These are phyloP conservation scores for Metroxylon sagu DNA, from an alignment of 176 grass and related monocot species.

Conservation along the genomic window DNA sequence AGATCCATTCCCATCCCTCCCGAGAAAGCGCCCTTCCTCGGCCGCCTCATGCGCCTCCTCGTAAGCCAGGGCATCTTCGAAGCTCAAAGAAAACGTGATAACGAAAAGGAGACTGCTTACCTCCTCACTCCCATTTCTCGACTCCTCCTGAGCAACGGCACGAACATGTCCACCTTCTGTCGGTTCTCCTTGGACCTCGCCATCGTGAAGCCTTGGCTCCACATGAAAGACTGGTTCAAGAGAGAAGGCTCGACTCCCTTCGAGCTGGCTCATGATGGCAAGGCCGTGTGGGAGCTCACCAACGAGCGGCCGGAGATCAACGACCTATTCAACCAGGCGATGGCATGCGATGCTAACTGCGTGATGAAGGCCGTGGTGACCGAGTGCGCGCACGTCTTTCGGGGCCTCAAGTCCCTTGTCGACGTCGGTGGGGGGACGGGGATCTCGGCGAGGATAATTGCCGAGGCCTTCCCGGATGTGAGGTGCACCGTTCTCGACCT, in stretches of 20 bases:
- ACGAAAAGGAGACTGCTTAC: neutral
- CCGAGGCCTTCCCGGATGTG: constrained; percentile 22
- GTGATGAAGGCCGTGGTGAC: constrained; percentile 5
- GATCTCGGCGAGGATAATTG: constrained; percentile 5
- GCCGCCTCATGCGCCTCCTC: constrained; percentile 15
- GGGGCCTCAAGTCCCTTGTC: constrained; percentile 16
- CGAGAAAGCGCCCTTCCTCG: constrained; percentile 4
- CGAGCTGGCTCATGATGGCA: constrained; percentile 6
- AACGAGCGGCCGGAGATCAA: neutral
- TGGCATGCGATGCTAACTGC: constrained; percentile 11
- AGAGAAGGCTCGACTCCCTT: neutral
- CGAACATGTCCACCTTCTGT: constrained; percentile 10
- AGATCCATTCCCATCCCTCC: constrained; percentile 21
- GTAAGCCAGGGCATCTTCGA: constrained; percentile 18
- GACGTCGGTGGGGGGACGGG: constrained; percentile 32
- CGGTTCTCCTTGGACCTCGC: constrained; percentile 1
- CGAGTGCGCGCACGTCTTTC: neutral
- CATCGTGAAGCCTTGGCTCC: neutral
- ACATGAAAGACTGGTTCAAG: constrained; percentile 21
- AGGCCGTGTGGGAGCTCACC: constrained; percentile 7
- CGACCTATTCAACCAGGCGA: constrained; percentile 15
- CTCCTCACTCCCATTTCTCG: constrained; percentile 21
- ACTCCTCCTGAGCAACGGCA: neutral
- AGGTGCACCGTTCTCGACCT: constrained; percentile 42
- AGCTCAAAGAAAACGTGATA: neutral